Evolutionary conservation across 345 rosid species (phyloP), one percentile per base, ranked within the genome.

Genomic region (Odontarrhena argentea): DNA sequence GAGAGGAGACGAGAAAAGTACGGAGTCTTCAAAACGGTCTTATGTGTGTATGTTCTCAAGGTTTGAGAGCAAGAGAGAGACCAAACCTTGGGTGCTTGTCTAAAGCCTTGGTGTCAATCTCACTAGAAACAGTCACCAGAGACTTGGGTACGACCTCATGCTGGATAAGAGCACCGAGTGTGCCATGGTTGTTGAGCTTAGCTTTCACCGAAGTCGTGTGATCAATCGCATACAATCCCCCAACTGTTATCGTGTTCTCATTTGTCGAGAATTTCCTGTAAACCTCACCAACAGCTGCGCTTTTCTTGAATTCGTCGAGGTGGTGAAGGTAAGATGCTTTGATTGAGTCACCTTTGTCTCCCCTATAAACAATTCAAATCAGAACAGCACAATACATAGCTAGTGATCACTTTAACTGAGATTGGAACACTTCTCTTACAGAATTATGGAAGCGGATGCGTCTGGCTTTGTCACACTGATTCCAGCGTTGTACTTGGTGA

Each of bases 401-500:
- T 44, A 26, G 9, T 43, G 42, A 9, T 48, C 68, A 10, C 28
- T 26, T 40, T 8, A 58, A 5, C 45, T 15, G 6, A 15, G 50
- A 52, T 60, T 15, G 14, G 4, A 41, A 41, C 36, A 52, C 1
- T 34, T 50, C 26, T 46, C 97, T 83, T 80, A 94, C 97, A 94
- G 61, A 38, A 88, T 82, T 28, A 94, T 63, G 22, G 96, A 87
- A 70, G 89, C 89, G 68, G 66, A 81, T 2, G 87, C 79, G 44
- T 94, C 97, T 44, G 95, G 89, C 73, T 84, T 91, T 26, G 84
- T 71, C 58, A 88, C 75, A 68, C 86, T 82, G 54, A 94, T 68
- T 22, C 95, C 97, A 6, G 91, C 95, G 35, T 86, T 94, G 85
- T 91, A 88, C 85, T 83, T 94, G 2, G 87, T 82, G 54, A 94